Base-by-base conservation (phyloP, 2,329 filamentous ascomycete genomes). In the Pseudogymnoascus sp. region DNA sequence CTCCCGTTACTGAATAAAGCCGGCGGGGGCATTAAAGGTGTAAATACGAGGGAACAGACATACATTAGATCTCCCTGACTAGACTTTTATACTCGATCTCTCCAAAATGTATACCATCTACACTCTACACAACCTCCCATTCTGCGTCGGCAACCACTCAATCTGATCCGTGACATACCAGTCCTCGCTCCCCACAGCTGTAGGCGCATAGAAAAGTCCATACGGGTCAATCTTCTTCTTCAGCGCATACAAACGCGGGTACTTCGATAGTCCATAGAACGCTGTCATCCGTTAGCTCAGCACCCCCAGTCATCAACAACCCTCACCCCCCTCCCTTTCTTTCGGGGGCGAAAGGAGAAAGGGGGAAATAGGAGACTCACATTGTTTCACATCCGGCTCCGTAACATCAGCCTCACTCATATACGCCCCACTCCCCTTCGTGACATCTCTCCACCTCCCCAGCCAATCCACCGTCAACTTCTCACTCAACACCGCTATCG, bases 151-250 rank as follows among this genome's bases (percentile, higher is more conserved):
- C n/a, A 66, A 11, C 17, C 63, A 60, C 10, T 62, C 61, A 63
- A 66, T 33, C 15, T 63, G 60, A 40, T 57, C 61, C 47, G 59
- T 58, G 31, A 62, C 79, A 79, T 40, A 21, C 67, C 66, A 68
- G 35, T 66, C 61, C 60, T 67, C 66, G 8, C 61, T 59, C 7
- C 66, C 64, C 9, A 66, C 66, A 50, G 60, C 66, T 10, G 63
- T 64, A 5, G 61, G 64, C 6, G 65, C 65, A 54, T 65, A 68
- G 60, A 79, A 80, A 4, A 84, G 63, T 0, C 68, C 68, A 1
- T 71, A 57, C 1, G 77, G 72, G 64, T 82, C 82, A 63, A 78
- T 80, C 66, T 74, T 76, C 58, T 72, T 65, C 76, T 85, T 84
- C 37, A 84, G 69, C 1, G 62, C 47, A 7, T 74, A 65, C 4